Base-by-base conservation (phyloP, 345 rosid species). In the Eucalyptus globulus region DNA sequence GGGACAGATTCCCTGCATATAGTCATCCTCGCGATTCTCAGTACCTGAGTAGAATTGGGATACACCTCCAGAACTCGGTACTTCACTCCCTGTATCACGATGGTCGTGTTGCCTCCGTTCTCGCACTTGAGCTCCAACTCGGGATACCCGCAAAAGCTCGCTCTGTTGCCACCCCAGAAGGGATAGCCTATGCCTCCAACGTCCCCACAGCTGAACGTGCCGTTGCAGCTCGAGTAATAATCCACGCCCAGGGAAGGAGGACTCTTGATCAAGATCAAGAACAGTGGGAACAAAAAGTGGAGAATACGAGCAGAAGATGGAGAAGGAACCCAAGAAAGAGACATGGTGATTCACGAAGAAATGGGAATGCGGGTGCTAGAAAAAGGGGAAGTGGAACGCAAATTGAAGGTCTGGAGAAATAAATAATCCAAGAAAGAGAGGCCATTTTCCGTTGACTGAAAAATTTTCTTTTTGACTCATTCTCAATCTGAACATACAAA, bases 101-200 rank as follows among this genome's bases (percentile, higher is more conserved):
- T 83, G 60, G 22, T 37, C 17, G 92, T 49, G 49, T 34, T 12
- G 49, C 50, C 24, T 12, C 85, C 86, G 26, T 76, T 17, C 56
- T 58, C 87, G 89, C 94, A 93, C 22, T n/a, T 49, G 53, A 92
- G 92, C 88, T 89, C 54, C 37, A 91, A 87, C 27, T 67, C 90
- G 2, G 93, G 93, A 80, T 50, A 49, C 86, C 94, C 93, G 49
- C 94, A 93, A 24, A 1, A 43, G 6, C 45, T 47, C 34, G 89
- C 43, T 50, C 92, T 88, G 53, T 47, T 54, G 24, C 37, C 86
- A 29, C 94, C 92, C 91, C 92, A 91, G 92, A 93, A 93, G 10
- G 94, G 94, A 72, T 90, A 93, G 15, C 47, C 50, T 1, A 92
- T 53, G 60, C 58, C 24, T 3, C 3, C 8, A 43, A 90, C 29